A percentile compares a stretch with the other conserved stretches of the same genome.
Evolutionary conservation across 805 yeast genomes (phyloP).

Genomic region (Starmerella davenportii): DNA sequence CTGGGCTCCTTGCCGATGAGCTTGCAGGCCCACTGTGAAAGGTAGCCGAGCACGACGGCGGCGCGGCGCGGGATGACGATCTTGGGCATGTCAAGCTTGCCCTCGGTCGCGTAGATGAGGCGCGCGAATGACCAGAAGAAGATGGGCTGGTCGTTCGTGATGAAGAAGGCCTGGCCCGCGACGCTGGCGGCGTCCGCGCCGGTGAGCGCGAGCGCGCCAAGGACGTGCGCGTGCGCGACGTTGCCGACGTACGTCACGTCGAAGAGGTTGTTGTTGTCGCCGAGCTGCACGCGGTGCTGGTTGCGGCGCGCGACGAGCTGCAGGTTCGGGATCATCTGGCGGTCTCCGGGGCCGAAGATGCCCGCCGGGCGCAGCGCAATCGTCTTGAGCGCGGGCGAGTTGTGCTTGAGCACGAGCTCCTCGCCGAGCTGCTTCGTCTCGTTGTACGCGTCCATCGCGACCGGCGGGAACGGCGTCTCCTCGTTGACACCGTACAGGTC

Average conservation of each 20-base stretch:
- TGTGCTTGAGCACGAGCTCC: constrained; percentile 55
- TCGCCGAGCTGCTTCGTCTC: constrained; percentile 91
- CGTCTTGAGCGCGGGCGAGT: constrained; percentile 47
- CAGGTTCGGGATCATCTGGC: constrained; percentile 87
- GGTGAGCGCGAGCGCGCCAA: constrained; percentile 67
- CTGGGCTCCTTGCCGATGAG: constrained; percentile 72
- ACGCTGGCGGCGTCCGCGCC: constrained; percentile 28
- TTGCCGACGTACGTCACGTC: constrained; percentile 98
- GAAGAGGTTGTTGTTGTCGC: constrained; percentile 81
- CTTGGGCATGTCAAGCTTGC: constrained; percentile 51
- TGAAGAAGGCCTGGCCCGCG: constrained; percentile 74
- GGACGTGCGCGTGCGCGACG: constrained; percentile 89
- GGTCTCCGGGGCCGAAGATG: constrained; percentile 95
- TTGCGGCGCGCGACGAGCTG: constrained; percentile 66
- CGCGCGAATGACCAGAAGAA: constrained; percentile 96
- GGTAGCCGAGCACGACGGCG: constrained; percentile 68
- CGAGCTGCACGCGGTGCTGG: constrained; percentile 82
- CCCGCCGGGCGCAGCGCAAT: constrained; percentile 94
- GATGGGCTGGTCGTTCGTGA: constrained; percentile 86
- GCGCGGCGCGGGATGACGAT: constrained; percentile 53
- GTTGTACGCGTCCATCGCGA: constrained; percentile 92
- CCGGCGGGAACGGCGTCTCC: constrained; percentile 76
- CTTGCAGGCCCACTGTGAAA: constrained; percentile 57
- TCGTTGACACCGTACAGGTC: constrained; percentile 87
- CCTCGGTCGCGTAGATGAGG: constrained; percentile 94